A percentile compares a stretch with the other conserved stretches of the same genome.
These are phyloP conservation scores for Hypholoma sublateritium DNA, from an alignment of 768 basidiomycete species.

Conservation along the genomic window DNA sequence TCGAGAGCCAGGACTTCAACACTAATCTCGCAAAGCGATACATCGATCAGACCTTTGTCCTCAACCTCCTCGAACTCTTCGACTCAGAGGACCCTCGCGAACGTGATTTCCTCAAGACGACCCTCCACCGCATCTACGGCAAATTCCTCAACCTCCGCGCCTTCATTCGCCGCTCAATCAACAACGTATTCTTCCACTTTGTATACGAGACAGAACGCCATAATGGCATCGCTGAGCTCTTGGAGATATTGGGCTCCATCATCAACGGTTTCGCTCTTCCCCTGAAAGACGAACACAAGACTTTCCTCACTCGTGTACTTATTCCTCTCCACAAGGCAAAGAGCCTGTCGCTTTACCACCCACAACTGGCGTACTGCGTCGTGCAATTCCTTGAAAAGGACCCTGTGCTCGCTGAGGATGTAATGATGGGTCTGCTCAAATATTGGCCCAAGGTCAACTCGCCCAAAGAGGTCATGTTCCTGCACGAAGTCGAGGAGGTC, in stretches of 20 bases:
- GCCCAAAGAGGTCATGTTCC: constrained; percentile 99
- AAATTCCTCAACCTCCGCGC: constrained; percentile 99
- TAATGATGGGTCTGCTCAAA: constrained; percentile 92
- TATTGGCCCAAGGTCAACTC: constrained; percentile 99
- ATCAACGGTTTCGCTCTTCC: constrained; percentile 99
- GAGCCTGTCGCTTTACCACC: constrained; percentile 95
- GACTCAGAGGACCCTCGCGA: constrained; percentile 99
- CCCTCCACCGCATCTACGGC: constrained; percentile 97
- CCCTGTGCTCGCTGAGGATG: constrained; percentile 86
- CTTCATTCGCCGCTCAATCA: constrained; percentile 98
- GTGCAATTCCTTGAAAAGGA: constrained; percentile 99
- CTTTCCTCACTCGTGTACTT: constrained; percentile 89
- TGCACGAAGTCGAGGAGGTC: constrained; percentile 99
- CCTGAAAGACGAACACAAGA: constrained; percentile 99
- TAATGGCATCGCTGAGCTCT: constrained; percentile 97
- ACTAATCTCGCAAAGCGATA: constrained; percentile 96
- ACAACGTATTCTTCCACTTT: constrained; percentile 99
- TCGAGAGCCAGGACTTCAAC: constrained; percentile 97
- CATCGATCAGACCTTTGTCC: constrained; percentile 94
- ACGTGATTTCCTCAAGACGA: constrained; percentile 99
- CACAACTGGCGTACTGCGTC: constrained; percentile 98
- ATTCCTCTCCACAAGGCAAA: constrained; percentile 98
- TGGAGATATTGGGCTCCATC: constrained; percentile 98
- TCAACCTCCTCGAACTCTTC: constrained; percentile 96
- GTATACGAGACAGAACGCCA: constrained; percentile 98